Evolutionary conservation across 176 grass and related monocot species (phyloP).

Genomic region (Aegilops tauschii): DNA sequence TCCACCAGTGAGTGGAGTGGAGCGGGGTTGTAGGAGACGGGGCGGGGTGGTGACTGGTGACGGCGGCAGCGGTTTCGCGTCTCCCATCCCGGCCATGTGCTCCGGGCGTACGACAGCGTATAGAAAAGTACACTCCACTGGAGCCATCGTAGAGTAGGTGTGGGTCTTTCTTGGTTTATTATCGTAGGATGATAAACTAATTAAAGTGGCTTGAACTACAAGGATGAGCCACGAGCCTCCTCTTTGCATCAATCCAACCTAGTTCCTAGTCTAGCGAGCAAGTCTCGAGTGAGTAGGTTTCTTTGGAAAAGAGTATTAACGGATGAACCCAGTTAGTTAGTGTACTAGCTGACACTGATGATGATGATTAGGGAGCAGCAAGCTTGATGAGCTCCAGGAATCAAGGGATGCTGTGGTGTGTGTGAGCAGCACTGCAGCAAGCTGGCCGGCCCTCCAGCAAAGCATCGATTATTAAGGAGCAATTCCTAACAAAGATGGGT

Average conservation of each 20-base stretch:
- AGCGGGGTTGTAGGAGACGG: background rate
- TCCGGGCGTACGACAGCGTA: background rate
- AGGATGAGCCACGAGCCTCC: slow-evolving; percentile 11
- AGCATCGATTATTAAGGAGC: no score
- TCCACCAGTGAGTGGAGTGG: background rate
- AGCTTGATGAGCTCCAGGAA: background rate
- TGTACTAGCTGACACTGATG: background rate
- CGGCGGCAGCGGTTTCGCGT: background rate
- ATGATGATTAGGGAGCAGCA: background rate
- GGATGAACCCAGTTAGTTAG: background rate
- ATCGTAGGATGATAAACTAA: background rate
- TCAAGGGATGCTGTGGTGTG: no score
- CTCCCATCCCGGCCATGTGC: slow-evolving; percentile 19
- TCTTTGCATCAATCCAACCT: background rate
- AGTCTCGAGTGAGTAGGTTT: no score
- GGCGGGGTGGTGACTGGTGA: no score
- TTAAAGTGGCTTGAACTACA: background rate
- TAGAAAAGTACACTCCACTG: background rate
- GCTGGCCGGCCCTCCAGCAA: no score
- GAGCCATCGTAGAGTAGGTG: slow-evolving; percentile 8
- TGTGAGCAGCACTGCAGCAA: no score
- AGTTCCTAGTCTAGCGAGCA: no score
- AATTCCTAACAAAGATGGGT: no score
- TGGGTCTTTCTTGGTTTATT: background rate
- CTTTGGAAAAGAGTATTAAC: no score